phyloP scores from a whole-genome alignment of 2,329 filamentous ascomycete species.

The Didymella pinodella region DNA sequence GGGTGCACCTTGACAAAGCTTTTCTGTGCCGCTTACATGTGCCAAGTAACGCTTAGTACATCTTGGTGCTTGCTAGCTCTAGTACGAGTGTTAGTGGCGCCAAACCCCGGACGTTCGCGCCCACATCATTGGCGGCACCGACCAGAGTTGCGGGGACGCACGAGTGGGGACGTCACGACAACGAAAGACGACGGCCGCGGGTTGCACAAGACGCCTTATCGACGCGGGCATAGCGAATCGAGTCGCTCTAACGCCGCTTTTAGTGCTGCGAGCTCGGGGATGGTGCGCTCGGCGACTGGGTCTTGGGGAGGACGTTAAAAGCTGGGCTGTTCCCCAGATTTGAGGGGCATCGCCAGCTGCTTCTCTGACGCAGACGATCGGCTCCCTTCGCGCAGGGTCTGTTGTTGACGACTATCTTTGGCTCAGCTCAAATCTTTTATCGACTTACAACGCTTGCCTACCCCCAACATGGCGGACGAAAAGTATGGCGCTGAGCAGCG shows the following conservation, averaged over 20 bases:
- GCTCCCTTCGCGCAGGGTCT: not conserved
- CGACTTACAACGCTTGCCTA: not conserved
- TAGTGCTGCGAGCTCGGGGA: constrained; percentile 5
- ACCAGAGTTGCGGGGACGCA: constrained; percentile 8
- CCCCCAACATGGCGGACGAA: constrained; percentile 31
- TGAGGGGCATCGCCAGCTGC: constrained; percentile 2
- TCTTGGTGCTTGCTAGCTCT: constrained; percentile 16
- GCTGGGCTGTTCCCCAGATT: constrained; percentile 10
- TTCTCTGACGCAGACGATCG: constrained; percentile 1
- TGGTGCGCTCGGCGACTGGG: not conserved
- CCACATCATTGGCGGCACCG: constrained; percentile 7
- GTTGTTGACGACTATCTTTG: not conserved
- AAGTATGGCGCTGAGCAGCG: constrained; percentile 28
- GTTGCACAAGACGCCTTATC: constrained; percentile 13
- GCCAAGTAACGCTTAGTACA: constrained; percentile 30
- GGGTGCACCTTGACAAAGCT: constrained; percentile 28
- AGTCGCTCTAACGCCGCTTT: not conserved
- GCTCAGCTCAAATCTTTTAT: not conserved
- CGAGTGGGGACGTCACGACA: constrained; percentile 27
- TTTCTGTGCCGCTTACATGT: constrained; percentile 13
- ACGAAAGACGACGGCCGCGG: constrained; percentile 15
- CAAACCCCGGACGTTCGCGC: constrained; percentile 8
- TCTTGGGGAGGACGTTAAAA: constrained; percentile 7
- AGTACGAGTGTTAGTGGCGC: not conserved
- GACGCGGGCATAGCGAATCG: not conserved